Percentiles rank a stretch among this genome's conserved stretches.
Evolutionary conservation across 202 grass and related monocot species (phyloP).

Genomic region (Dendrocalamus latiflorus): DNA sequence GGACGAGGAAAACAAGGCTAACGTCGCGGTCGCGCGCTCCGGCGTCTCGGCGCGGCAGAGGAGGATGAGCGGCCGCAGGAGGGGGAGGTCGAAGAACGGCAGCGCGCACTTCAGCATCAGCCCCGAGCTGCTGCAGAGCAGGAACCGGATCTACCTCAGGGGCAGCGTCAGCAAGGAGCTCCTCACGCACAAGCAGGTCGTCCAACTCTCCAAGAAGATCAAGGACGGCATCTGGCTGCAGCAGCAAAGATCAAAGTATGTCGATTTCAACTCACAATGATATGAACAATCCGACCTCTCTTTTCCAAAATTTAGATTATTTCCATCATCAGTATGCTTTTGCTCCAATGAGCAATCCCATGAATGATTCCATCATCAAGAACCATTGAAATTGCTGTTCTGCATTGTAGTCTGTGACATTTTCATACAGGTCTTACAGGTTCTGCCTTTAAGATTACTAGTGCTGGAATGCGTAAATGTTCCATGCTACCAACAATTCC

Average conservation of each 20-base stretch:
- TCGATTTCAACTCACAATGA: not conserved
- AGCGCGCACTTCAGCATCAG: no score
- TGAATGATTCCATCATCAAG: no score
- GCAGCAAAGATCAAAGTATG: no score
- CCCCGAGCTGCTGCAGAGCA: no score
- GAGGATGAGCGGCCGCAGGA: no score
- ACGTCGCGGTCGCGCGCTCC: constrained; percentile 42
- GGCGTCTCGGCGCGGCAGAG: no score
- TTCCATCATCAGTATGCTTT: not conserved
- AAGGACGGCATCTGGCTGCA: constrained; percentile 71
- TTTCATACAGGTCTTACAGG: not conserved
- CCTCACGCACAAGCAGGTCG: constrained; percentile 82
- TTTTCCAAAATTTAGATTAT: not conserved
- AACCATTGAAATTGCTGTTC: not conserved
- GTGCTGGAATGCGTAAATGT: not conserved
- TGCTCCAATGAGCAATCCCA: not conserved
- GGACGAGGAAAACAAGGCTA: not conserved
- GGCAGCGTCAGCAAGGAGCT: no score
- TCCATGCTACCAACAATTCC: not conserved
- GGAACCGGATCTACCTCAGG: no score
- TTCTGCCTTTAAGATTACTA: not conserved
- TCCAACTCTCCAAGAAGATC: constrained; percentile 91
- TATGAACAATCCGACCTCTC: not conserved
- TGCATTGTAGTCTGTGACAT: not conserved
- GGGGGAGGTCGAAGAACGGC: no score